These are phyloP conservation scores for Blumeria graminis DNA, from an alignment of 2,329 filamentous ascomycete species.

Conservation along the genomic window DNA sequence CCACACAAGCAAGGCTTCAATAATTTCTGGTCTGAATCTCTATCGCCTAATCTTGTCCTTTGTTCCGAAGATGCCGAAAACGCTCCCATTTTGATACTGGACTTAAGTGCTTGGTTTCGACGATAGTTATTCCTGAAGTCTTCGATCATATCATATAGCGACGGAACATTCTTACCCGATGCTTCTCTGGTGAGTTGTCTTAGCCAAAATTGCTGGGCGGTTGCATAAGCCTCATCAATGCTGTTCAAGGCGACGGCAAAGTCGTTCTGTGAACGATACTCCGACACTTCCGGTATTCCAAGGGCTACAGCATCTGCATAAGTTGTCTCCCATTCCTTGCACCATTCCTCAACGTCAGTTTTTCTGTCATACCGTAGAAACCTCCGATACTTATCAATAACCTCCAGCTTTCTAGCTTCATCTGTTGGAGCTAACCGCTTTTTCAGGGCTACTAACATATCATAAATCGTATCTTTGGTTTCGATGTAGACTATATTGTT, in stretches of 20 bases:
- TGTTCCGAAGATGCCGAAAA: not conserved
- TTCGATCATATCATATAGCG: not conserved
- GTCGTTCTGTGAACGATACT: not conserved
- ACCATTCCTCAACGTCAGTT: not conserved
- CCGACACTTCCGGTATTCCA: not conserved
- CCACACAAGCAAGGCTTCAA: not conserved
- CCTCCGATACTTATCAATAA: not conserved
- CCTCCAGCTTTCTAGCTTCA: not conserved
- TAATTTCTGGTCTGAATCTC: not conserved
- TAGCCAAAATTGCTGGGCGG: not conserved
- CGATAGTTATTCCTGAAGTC: not conserved
- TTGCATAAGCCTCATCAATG: not conserved
- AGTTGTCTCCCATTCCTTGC: not conserved
- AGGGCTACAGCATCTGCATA: not conserved
- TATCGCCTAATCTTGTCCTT: not conserved
- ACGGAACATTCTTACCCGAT: not conserved
- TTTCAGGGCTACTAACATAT: not conserved
- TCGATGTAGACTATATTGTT: slow-evolving; percentile 1
- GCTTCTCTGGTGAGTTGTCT: not conserved
- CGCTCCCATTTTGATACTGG: not conserved
- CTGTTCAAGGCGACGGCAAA: not conserved
- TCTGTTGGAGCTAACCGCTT: not conserved
- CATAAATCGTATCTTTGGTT: not conserved
- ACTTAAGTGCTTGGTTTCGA: not conserved
- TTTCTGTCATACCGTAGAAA: not conserved